Evolutionary conservation across 2,329 filamentous ascomycete species (phyloP), one percentile per base, ranked within the genome.

Genomic region (Cladophialophora psammophila): DNA sequence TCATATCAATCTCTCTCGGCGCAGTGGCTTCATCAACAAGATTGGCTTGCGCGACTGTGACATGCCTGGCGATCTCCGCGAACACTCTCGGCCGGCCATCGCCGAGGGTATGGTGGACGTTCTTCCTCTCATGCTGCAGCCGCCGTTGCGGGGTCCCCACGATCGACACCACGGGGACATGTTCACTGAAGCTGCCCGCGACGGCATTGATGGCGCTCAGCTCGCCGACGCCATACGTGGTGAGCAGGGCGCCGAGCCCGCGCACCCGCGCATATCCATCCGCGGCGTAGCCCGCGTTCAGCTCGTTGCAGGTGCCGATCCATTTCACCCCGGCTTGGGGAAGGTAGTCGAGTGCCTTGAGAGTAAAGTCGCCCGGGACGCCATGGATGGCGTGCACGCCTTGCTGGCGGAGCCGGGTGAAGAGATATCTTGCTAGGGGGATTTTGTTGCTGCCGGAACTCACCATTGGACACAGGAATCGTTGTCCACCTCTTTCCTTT

Each of bases 191-290:
- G 9, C 83, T 77, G 64, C 78, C 78, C 69, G 72, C 71, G 13
- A 77, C 70, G n/a, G 75, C 76, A 58, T 78, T 78, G 67, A 78
- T 71, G n/a, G 74, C 74, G 50, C 71, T 74, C 26, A 83, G 75
- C 69, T 85, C 83, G 6, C 86, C 87, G 0, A 88, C 86, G 3
- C 86, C 87, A 70, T 87, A 87, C 0, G 87, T 88, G 1, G 87
- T 89, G 35, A 88, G 2, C 84, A 72, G 42, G 6, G 71, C 69
- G 8, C 65, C 69, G 9, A 72, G 54, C 0, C 69, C 69, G 0
- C 55, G 60, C 65, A 91, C 84, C 69, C 91, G 86, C 63, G 90
- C 90, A 75, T 93, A 93, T 26, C 91, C 91, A 78, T 93, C 91
- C 13, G 91, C 89, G 26, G 91, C 90, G 73, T 93, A 93, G 20